These are phyloP conservation scores for Amanita subjunquillea DNA, from an alignment of 768 basidiomycete genomes.

Conservation along the genomic window DNA sequence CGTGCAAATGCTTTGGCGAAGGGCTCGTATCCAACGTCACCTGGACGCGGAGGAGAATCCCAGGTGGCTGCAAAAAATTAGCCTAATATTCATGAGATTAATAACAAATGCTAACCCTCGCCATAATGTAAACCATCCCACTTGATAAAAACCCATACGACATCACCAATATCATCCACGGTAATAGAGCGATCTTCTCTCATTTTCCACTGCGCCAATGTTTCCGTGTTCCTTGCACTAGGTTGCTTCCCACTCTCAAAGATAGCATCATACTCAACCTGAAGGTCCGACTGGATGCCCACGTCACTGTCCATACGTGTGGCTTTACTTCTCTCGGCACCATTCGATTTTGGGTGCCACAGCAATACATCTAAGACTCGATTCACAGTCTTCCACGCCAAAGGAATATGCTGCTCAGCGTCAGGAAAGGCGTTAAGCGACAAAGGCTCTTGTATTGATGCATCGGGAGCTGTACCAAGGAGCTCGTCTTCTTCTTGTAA, in stretches of 20 bases:
- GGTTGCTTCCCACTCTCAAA: constrained; percentile 60
- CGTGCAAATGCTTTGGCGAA: constrained; percentile 59
- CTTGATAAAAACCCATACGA: constrained; percentile 83
- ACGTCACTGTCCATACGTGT: constrained; percentile 16
- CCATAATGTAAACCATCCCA: constrained; percentile 94
- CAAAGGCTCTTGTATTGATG: constrained; percentile 11
- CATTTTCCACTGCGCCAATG: constrained; percentile 53
- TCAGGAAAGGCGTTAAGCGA: constrained; percentile 42
- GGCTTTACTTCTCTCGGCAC: constrained; percentile 11
- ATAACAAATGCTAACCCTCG: constrained; percentile 47
- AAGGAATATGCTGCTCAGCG: constrained; percentile 67
- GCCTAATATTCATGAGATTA: constrained; percentile 3
- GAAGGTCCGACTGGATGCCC: constrained; percentile 12
- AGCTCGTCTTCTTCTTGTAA: constrained; percentile 20
- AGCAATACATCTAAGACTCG: constrained; percentile 78
- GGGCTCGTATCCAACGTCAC: constrained; percentile 46
- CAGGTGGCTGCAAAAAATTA: constrained; percentile 56
- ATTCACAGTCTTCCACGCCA: constrained; percentile 82
- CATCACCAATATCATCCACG: constrained; percentile 41
- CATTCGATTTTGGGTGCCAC: constrained; percentile 33
- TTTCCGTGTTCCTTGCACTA: constrained; percentile 38
- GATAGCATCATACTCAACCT: constrained; percentile 26
- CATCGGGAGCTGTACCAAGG: constrained; percentile 33
- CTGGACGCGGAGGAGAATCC: constrained; percentile 73
- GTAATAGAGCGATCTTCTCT: constrained; percentile 29